A percentile compares a stretch with the other conserved stretches of the same genome.
Evolutionary conservation across 2,329 filamentous ascomycete species (phyloP).

Genomic region (Penicillium vulpinum): DNA sequence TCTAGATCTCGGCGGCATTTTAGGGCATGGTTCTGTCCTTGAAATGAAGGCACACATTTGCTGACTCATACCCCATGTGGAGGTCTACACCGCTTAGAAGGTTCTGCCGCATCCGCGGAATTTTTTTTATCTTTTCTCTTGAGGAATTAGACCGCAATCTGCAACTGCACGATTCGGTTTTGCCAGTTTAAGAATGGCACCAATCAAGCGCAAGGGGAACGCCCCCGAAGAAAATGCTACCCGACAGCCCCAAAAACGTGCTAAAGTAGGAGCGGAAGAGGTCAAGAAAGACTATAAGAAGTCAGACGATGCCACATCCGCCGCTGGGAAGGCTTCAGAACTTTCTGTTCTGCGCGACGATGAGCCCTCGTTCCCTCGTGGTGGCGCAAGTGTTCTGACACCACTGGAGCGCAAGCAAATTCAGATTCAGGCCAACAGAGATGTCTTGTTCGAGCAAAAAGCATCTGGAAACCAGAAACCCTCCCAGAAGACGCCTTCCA

Average conservation of each 20-base stretch:
- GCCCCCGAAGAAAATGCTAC: constrained; percentile 37
- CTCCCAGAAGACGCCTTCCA: constrained; percentile 40
- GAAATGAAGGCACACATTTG: not conserved
- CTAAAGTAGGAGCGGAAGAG: constrained; percentile 40
- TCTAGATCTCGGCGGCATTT: not conserved
- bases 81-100: constrained; percentile 14
- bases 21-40: not conserved
- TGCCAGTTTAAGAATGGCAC: constrained; percentile 41
- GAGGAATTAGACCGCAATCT: constrained; percentile 29
- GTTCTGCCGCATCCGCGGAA: constrained; percentile 26
- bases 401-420: constrained; percentile 97
- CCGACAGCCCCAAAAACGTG: constrained; percentile 43
- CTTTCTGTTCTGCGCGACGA: constrained; percentile 64
- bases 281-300: constrained; percentile 37
- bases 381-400: constrained; percentile 85
- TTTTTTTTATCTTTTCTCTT: constrained; percentile 29
- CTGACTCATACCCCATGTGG: constrained; percentile 5
- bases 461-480: constrained; percentile 49
- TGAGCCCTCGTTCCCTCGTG: constrained; percentile 87
- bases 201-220: constrained; percentile 49
- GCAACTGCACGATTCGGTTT: constrained; percentile 27
- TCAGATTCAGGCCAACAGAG: constrained; percentile 84
- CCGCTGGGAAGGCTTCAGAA: constrained; percentile 35
- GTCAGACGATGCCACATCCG: constrained; percentile 26
- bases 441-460: constrained; percentile 85